Base-by-base conservation (phyloP, 2,329 filamentous ascomycete species). In the Xylariaceae sp. region DNA sequence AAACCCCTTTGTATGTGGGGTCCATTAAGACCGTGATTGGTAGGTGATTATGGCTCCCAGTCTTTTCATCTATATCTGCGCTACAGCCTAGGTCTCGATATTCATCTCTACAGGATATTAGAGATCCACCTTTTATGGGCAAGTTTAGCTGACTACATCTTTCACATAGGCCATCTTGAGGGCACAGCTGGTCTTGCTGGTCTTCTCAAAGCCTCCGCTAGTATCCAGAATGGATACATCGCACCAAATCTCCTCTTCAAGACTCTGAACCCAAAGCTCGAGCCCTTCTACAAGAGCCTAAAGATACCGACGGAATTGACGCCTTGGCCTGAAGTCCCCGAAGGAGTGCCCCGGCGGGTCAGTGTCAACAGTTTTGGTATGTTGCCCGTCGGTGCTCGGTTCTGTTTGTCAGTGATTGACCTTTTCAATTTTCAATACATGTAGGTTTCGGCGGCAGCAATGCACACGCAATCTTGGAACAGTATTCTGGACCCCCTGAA, bases 151-250 rank as follows among this genome's bases (percentile, higher is more conserved):
- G n/a, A n/a, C n/a, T n/a, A n/a, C n/a, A n/a, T n/a, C n/a, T n/a
- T n/a, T n/a, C n/a, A n/a, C n/a, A n/a, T n/a, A n/a, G n/a, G n/a
- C n/a, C 71, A 73, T 21, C 64, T 61, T 0, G 71, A 72, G 14
- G 66, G 66, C 0, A 57, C 65, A 1, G 65, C 68, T 0, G 70
- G 71, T 0, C n/a, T 73, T 1, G 68, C 69, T 0, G 66, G 56
- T 1, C 3, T 73, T 1, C 44, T 73, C 9, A 71, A 71, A 39
- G 64, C 67, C 0, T 59, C 57, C 0, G 24, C 62, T 3, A 60
- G 65, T 1, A 14, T 72, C 0, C 55, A 69, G 23, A 39, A 61
- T 21, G 54, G 51, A 2, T 33, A 28, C 0, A 57, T 47, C n/a
- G 29, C 43, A 2, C 24, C 43, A 17, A 54, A 58, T 67, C 6